Evolutionary conservation across 208 protist species (phyloP).

Genomic region (Acanthamoeba polyphaga): DNA sequence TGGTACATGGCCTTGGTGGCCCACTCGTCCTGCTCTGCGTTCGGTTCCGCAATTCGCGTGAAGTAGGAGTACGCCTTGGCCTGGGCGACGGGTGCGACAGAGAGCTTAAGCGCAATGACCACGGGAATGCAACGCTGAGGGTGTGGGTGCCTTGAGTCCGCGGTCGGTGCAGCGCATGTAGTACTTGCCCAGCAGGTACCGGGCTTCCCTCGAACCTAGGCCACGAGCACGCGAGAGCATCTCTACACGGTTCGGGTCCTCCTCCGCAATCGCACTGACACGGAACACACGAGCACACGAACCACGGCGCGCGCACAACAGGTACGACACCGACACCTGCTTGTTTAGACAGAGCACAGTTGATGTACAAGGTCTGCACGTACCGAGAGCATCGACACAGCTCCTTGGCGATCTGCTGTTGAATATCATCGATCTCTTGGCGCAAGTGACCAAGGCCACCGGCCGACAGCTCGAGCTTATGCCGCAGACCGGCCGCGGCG

Average conservation of each 20-base stretch:
- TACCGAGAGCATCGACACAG: not conserved
- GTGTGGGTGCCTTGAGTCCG: not conserved
- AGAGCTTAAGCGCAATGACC: not conserved
- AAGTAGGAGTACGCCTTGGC: not conserved
- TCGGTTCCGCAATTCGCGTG: not conserved
- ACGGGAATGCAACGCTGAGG: not conserved
- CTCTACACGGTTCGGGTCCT: not conserved
- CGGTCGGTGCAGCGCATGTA: not conserved
- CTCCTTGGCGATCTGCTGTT: not conserved
- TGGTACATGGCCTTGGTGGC: not conserved
- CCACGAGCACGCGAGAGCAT: not conserved
- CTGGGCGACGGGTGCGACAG: not conserved
- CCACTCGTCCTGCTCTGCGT: not conserved
- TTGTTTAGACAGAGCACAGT: not conserved
- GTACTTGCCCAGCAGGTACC: not conserved
- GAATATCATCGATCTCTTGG: not conserved
- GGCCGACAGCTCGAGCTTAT: not conserved
- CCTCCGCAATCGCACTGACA: not conserved
- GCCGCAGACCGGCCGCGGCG: not conserved
- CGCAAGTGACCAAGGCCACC: not conserved
- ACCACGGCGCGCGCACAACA: too few species aligned
- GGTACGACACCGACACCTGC: too few species aligned
- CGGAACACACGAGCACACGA: not conserved
- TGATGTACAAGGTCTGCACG: not conserved
- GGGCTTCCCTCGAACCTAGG: not conserved